These are phyloP conservation scores for Microdochium bolleyi DNA, from an alignment of 2,329 filamentous ascomycete species.

Conservation along the genomic window DNA sequence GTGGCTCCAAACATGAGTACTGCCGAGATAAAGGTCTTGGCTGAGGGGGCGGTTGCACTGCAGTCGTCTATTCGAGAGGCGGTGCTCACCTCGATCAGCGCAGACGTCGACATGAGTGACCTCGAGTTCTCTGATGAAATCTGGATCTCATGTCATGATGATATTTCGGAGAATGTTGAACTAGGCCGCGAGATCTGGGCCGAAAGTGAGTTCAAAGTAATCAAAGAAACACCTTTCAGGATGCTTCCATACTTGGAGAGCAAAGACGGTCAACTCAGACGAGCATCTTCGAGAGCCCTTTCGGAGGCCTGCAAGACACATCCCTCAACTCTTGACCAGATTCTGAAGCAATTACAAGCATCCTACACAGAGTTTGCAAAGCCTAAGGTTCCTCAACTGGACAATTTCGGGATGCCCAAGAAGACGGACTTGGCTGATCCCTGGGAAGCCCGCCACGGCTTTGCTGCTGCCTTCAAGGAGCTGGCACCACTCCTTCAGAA, in stretches of 20 bases:
- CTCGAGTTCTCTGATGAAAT: conserved; percentile 81
- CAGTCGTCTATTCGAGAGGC: conserved; percentile 75
- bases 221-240: conserved; percentile 53
- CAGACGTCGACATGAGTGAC: conserved; percentile 87
- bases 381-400: conserved; percentile 73
- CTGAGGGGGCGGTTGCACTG: conserved; percentile 70
- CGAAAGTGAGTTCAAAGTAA: conserved; percentile 73
- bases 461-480: conserved; percentile 80
- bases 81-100: conserved; percentile 80
- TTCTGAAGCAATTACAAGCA: conserved; percentile 58
- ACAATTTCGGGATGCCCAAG: conserved; percentile 89
- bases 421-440: conserved; percentile 83
- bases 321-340: conserved; percentile 47
- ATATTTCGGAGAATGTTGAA: conserved; percentile 78
- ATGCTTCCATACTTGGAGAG: conserved; percentile 75
- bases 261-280: conserved; percentile 72
- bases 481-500: conserved; percentile 64
- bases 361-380: conserved; percentile 75
- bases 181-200: conserved; percentile 89
- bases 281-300: conserved; percentile 74
- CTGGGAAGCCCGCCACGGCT: conserved; percentile 86
- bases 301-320: conserved; percentile 63
- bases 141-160: conserved; percentile 89
- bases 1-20: conserved; percentile 72
- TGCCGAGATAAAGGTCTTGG: conserved; percentile 67